A percentile compares a stretch with the other conserved stretches of the same genome.
phyloP scores from a whole-genome alignment of 495 filamentous ascomycete species.

The Hypoxylon perforatum region DNA sequence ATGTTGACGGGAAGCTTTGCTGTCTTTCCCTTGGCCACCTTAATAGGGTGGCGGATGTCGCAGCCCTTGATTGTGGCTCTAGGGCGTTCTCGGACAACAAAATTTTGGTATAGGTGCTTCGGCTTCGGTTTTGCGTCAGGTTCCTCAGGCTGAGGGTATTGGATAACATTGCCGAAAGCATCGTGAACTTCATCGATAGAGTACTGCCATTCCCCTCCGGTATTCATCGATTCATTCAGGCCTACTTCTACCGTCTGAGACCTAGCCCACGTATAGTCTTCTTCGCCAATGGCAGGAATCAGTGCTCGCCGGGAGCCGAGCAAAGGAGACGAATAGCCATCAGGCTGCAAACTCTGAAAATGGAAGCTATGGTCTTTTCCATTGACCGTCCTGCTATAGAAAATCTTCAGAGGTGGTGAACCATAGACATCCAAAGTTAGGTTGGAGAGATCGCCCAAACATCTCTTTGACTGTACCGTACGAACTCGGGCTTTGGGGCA shows the following conservation, averaged over 20 bases:
- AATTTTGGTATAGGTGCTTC: slow-evolving; percentile 75
- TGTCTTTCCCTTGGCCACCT: slow-evolving; percentile 77
- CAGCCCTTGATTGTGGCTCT: slow-evolving; percentile 75
- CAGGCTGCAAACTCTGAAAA: slow-evolving; percentile 91
- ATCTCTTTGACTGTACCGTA: slow-evolving; percentile 71
- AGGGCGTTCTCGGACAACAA: slow-evolving; percentile 89
- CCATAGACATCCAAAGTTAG: slow-evolving; percentile 83
- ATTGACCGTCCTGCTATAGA: slow-evolving; percentile 88
- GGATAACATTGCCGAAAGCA: slow-evolving; percentile 85
- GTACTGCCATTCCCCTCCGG: slow-evolving; percentile 85
- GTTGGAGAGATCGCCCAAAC: slow-evolving; percentile 87
- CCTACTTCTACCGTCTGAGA: slow-evolving; percentile 78
- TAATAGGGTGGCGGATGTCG: slow-evolving; percentile 80
- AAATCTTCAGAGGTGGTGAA: slow-evolving; percentile 89
- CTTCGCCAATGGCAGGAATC: slow-evolving; percentile 60
- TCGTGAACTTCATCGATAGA: slow-evolving; percentile 91
- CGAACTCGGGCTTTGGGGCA: slow-evolving; percentile 84
- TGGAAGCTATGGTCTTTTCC: slow-evolving; percentile 77
- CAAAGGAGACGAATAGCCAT: slow-evolving; percentile 82
- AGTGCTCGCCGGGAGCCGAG: slow-evolving; percentile 66
- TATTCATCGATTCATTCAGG: slow-evolving; percentile 86
- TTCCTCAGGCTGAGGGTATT: slow-evolving; percentile 77
- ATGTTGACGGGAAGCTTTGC: slow-evolving; percentile 79
- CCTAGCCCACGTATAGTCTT: slow-evolving; percentile 83
- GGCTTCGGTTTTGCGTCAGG: slow-evolving; percentile 67